Conservation (phyloP, 2,329 filamentous ascomycete genomes). For the Incumbomyces delicatus region DNA sequence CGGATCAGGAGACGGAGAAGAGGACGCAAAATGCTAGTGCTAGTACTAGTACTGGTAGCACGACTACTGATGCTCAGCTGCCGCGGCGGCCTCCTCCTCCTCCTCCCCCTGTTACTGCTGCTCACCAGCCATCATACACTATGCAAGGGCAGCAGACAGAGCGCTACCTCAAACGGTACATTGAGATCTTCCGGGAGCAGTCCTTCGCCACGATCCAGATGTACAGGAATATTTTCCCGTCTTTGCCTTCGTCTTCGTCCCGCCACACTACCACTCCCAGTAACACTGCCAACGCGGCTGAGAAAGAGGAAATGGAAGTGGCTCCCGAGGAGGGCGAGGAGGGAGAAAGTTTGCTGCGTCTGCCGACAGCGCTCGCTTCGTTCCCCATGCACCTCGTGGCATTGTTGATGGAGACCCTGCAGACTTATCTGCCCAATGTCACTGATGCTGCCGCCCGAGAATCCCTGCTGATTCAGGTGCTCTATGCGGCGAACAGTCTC, state of each 20-base stretch:
- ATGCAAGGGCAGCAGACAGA: conserved; percentile 77
- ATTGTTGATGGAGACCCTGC: conserved; percentile 63
- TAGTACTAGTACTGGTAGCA: neutral
- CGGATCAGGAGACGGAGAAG: conserved; percentile 66
- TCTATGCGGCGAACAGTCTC: conserved; percentile 60
- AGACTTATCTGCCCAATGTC: conserved; percentile 19
- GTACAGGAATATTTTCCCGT: conserved; percentile 79
- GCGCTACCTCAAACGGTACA: conserved; percentile 84
- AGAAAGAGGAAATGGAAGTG: no score
- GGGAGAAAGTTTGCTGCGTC: conserved; percentile 30
- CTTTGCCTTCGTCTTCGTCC: conserved; percentile 15
- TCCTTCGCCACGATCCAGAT: conserved; percentile 93
- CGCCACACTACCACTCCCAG: no score
- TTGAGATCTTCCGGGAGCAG: conserved; percentile 96
- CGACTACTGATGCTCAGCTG: neutral
- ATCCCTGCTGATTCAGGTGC: conserved; percentile 19
- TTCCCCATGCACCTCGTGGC: conserved; percentile 78
- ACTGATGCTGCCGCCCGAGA: conserved; percentile 45
- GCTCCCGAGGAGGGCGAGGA: conserved; percentile 23
- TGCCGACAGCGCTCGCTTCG: conserved; percentile 69
- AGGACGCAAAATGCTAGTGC: conserved; percentile 24
- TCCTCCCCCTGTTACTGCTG: conserved; percentile 4
- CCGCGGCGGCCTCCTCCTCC: neutral
- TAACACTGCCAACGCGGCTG: conserved; percentile 11
- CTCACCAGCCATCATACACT: conserved; percentile 6